Evolutionary conservation across 257 asterid genomes (phyloP).

Genomic region (Penstemon eatonii): DNA sequence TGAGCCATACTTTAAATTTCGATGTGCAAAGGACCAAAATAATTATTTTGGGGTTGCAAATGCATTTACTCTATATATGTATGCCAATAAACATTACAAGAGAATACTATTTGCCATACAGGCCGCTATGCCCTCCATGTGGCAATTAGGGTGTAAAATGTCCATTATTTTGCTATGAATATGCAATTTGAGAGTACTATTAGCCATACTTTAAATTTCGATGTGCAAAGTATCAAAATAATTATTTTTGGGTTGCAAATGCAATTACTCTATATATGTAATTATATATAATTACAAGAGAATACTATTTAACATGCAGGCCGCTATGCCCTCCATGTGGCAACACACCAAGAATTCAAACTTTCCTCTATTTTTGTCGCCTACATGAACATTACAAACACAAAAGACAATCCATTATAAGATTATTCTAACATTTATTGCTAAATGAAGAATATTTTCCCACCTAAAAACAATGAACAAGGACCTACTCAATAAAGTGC

Average conservation of each 20-base stretch:
- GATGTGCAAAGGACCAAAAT: too few relatives aligned
- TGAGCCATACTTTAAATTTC: too few relatives aligned
- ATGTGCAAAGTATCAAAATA: too few relatives aligned
- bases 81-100: background rate
- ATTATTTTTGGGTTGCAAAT: too few relatives aligned
- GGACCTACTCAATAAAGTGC: constrained; percentile 26
- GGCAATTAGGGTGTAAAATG: constrained; percentile 49
- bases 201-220: too few relatives aligned
- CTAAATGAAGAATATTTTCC: constrained; percentile 34
- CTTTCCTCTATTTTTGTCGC: constrained; percentile 36
- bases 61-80: too few relatives aligned
- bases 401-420: constrained; percentile 30
- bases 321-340: constrained; percentile 73
- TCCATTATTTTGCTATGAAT: too few relatives aligned
- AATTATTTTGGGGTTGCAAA: too few relatives aligned
- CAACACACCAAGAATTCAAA: constrained; percentile 44
- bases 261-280: too few relatives aligned
- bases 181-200: too few relatives aligned
- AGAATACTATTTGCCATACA: constrained; percentile 32
- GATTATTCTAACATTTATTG: constrained; percentile 30
- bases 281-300: background rate
- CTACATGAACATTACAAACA: constrained; percentile 48
- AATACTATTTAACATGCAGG: constrained; percentile 38
- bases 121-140: constrained; percentile 65
- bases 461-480: constrained; percentile 19